Evolutionary conservation across 192 early-diverging fungal genomes (phyloP), one percentile per base, ranked within the genome.

Genomic region (Coemansia sp.): DNA sequence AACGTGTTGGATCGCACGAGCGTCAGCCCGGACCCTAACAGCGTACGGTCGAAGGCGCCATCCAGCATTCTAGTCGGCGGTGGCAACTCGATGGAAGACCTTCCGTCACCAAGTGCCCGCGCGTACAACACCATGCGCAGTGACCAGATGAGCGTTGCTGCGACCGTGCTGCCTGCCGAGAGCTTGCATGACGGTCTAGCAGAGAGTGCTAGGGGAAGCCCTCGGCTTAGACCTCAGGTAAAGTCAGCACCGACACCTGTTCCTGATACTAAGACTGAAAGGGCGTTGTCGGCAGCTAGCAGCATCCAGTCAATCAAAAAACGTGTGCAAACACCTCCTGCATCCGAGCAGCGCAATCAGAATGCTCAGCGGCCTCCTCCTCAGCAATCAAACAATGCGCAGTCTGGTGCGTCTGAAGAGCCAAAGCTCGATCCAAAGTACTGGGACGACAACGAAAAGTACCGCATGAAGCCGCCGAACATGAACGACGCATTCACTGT

Each of bases 401-500:
- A 30, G 27, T 30, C 27, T 30, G 27, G 27, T 5, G 27, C 27
- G 27, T 30, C 27, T 7, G 27, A 30, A 7, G 27, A 30, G 27
- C 27, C 34, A 24, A 54, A 49, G 48, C 54, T 58, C 12, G 69
- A 64, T 25, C 69, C 74, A 0, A 61, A 57, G 40, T 71, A 78
- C 65, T 78, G 74, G 74, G 74, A 71, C 13, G 75, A 78, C 46
- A 40, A 53, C 45, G 75, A 71, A 23, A 64, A 69, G 53, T 78
- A 61, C 75, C 61, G 43, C 46, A 53, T 78, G 69, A 61, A 45
- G 7, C 71, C 71, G 54, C 77, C 71, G 27, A 60, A 80, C 59
- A 80, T 80, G 77, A 42, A 59, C 30, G 46, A 64, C n/a, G 77
- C 77, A 12, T 80, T 80, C 51, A 67, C 67, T 8, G 59, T 80